Base-by-base conservation (phyloP, 202 grass and related monocot genomes). In the Elaeis oleifera region DNA sequence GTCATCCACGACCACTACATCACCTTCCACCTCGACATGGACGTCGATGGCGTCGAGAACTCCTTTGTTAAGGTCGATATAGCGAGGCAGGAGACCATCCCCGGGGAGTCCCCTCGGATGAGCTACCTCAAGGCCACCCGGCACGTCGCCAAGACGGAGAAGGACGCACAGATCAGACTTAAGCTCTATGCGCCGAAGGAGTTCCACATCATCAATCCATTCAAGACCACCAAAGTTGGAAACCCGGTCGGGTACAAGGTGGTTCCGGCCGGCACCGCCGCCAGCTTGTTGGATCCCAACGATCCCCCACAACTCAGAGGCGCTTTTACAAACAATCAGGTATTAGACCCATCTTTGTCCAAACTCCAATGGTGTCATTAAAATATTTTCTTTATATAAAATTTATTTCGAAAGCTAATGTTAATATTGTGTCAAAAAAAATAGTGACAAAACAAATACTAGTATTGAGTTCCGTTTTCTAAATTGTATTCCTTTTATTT, bases 311-410 rank as follows among this genome's bases (percentile, higher is more conserved):
- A 96, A 24, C 76, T 68, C 63, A 80, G 92, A 17, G 87, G 81
- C 4, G 87, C 87, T 5, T 96, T 96, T 74, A 96, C 92, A 16
- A 79, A 96, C 53, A 96, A 96, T 58, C 92, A 96, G 84, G 91
- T 90, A 21, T 57, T n/a, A 29, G n/a, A 4, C 0, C 15, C 36
- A 36, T 5, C 54, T 2, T 19, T 4, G 23, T 25, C 22, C 18
- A 31, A 29, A 57, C 28, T 31, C 5, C 5, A 31, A 27, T 27
- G 26, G 4, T 27, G 26, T 5, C 26, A 25, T 27, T 27, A 27
- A 4, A 27, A 27, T 27, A 27, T 27, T 27, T 4, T 27, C 25
- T 27, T 27, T 27, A 27, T 27, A 4, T 27, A 27, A 27, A 27
- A 27, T 4, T 27, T 27, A 27, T 27, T 27, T 27, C 25, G 3